Conservation (phyloP, 1,284 basidiomycete species). For the Mrakiaceae sp. region DNA sequence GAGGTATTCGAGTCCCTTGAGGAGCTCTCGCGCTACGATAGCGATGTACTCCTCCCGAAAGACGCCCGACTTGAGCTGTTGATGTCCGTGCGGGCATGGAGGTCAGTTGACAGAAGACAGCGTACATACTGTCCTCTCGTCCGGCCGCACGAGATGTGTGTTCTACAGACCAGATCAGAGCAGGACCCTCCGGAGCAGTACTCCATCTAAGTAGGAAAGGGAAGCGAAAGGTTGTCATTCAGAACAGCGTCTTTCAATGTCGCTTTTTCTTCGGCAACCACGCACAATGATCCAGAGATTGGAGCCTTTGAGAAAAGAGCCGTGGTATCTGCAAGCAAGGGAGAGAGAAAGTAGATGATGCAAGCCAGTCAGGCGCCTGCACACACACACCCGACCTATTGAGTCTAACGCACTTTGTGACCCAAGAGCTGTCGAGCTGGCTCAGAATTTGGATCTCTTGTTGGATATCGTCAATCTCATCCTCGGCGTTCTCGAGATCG, state of each 20-base stretch:
- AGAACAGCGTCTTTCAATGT: too few relatives aligned
- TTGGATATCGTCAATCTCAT: slow-evolving; percentile 99
- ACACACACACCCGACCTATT: too few relatives aligned
- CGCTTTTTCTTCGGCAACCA: too few relatives aligned
- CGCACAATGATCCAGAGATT: slow-evolving; percentile 80
- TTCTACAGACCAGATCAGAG: slow-evolving; percentile 37
- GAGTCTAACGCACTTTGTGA: slow-evolving; percentile 63
- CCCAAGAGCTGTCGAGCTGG: slow-evolving; percentile 90
- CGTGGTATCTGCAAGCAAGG: slow-evolving; percentile 62
- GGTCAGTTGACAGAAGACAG: too few relatives aligned
- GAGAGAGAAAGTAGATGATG: slow-evolving; percentile 8
- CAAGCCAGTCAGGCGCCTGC: neutral
- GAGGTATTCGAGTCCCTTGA: slow-evolving; percentile 82
- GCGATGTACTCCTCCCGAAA: slow-evolving; percentile 98
- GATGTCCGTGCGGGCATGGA: too few relatives aligned
- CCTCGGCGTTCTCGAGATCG: slow-evolving; percentile 95
- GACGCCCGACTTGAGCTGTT: slow-evolving; percentile 90
- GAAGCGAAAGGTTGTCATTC: too few relatives aligned
- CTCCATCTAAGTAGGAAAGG: slow-evolving; percentile 55
- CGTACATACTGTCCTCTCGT: too few relatives aligned
- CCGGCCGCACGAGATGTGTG: too few relatives aligned
- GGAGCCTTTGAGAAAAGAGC: slow-evolving; percentile 86
- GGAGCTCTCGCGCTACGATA: slow-evolving; percentile 83
- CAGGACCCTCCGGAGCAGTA: slow-evolving; percentile 49
- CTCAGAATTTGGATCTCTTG: slow-evolving; percentile 97